phyloP scores from a whole-genome alignment of 768 basidiomycete species.

The Asterophora lycoperdoides region DNA sequence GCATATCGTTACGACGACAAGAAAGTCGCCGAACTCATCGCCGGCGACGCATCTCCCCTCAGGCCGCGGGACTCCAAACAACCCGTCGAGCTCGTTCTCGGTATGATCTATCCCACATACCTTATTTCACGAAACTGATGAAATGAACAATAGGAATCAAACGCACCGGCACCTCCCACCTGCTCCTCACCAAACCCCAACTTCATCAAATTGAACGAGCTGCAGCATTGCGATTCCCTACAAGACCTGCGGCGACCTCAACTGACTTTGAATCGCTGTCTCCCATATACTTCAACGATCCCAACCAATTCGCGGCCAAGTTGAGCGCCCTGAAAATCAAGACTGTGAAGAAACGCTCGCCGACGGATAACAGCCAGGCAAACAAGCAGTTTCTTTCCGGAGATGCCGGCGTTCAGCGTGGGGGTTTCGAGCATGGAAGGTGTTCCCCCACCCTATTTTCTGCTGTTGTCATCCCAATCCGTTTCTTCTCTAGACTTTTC shows the following conservation, averaged over 20 bases:
- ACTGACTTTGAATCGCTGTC: constrained; percentile 42
- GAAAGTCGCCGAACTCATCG: constrained; percentile 26
- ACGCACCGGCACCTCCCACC: constrained; percentile 38
- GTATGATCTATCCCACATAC: constrained; percentile 20
- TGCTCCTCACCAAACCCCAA: constrained; percentile 37
- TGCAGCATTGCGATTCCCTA: constrained; percentile 12
- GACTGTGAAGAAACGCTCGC: constrained; percentile 27
- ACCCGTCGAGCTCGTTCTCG: constrained; percentile 41
- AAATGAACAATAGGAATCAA: constrained; percentile 34
- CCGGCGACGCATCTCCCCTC: constrained; percentile 26
- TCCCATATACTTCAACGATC: constrained; percentile 37
- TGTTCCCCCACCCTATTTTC: constrained; percentile 7
- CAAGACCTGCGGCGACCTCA: constrained; percentile 8
- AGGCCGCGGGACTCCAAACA: constrained; percentile 28
- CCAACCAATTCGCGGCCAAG: constrained; percentile 32
- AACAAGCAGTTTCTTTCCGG: constrained; percentile 33
- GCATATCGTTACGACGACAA: constrained; percentile 31
- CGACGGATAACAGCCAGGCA: constrained; percentile 38
- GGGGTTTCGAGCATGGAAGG: constrained; percentile 48
- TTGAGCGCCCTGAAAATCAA: constrained; percentile 36
- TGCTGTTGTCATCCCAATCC: background rate
- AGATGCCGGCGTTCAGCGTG: constrained; percentile 27
- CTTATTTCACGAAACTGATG: too few species aligned
- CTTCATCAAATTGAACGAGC: constrained; percentile 18
- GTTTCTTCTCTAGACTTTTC: constrained; percentile 21